A percentile compares a stretch with the other conserved stretches of the same genome.
phyloP scores from a whole-genome alignment of 768 basidiomycete genomes.

The Russula emetica region DNA sequence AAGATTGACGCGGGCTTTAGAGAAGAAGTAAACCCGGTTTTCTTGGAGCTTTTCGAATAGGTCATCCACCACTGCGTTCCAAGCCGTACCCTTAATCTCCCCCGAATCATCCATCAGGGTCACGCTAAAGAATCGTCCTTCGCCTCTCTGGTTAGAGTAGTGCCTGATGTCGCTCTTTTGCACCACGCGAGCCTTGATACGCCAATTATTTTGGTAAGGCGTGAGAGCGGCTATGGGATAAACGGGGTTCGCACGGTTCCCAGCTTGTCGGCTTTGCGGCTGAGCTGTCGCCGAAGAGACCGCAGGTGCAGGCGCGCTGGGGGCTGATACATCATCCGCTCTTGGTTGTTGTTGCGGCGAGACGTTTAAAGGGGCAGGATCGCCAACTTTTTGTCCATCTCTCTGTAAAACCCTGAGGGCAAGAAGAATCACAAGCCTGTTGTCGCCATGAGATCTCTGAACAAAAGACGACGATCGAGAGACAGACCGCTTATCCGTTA shows the following conservation, averaged over 20 bases:
- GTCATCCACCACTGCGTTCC: conserved; percentile 80
- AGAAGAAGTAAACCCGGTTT: conserved; percentile 88
- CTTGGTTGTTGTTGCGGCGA: conserved; percentile 28
- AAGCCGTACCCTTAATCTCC: conserved; percentile 86
- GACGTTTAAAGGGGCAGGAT: conserved; percentile 40
- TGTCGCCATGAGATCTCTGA: conserved; percentile 9
- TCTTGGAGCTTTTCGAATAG: conserved; percentile 84
- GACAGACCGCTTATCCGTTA: conserved; percentile 78
- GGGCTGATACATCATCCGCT: conserved; percentile 31
- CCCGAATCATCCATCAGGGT: conserved; percentile 94
- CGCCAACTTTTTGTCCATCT: conserved; percentile 68
- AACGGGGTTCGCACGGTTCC: conserved; percentile 37
- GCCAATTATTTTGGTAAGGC: conserved; percentile 99
- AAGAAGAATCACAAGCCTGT: conserved; percentile 79
- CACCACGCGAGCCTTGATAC: conserved; percentile 90
- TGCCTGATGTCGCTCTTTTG: conserved; percentile 83
- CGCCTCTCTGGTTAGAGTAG: conserved; percentile 88
- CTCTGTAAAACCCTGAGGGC: conserved; percentile 53
- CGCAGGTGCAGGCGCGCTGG: conserved; percentile 30
- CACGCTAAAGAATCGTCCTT: conserved; percentile 91
- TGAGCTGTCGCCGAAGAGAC: conserved; percentile 10
- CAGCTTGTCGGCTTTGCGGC: conserved; percentile 15
- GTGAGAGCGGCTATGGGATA: conserved; percentile 92
- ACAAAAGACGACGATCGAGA: conserved; percentile 15
- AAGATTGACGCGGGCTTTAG: conserved; percentile 86